Conservation (phyloP, 495 filamentous ascomycete genomes). For the Penicillium soppii region DNA sequence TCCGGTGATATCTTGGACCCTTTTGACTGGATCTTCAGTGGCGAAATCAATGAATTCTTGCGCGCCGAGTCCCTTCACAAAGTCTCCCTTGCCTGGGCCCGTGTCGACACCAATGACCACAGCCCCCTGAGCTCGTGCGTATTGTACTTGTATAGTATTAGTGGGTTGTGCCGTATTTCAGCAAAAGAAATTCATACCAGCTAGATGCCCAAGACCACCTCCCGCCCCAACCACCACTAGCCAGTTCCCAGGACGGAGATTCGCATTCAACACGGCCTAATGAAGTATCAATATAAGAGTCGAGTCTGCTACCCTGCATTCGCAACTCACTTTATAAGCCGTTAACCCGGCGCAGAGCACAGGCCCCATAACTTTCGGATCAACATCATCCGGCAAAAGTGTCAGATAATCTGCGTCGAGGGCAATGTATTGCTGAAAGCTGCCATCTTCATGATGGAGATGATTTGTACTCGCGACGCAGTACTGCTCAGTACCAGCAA, state of each 20-base stretch:
- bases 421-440: slow-evolving; percentile 47
- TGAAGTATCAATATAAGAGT: background rate
- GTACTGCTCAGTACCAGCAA: slow-evolving; percentile 47
- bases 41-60: slow-evolving; percentile 48
- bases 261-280: slow-evolving; percentile 42
- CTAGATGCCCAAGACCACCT: slow-evolving; percentile 49
- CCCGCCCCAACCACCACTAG: slow-evolving; percentile 50
- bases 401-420: slow-evolving; percentile 48
- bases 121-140: slow-evolving; percentile 44
- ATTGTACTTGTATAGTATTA: slow-evolving; percentile 40
- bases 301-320: background rate
- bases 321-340: slow-evolving; percentile 29
- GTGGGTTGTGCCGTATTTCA: background rate
- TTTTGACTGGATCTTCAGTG: slow-evolving; percentile 32
- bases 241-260: slow-evolving; percentile 42
- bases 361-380: slow-evolving; percentile 42
- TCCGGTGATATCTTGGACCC: slow-evolving; percentile 40
- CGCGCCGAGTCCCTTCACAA: slow-evolving; percentile 41
- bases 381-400: slow-evolving; percentile 44
- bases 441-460: slow-evolving; percentile 50
- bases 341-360: slow-evolving; percentile 47
- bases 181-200: slow-evolving; percentile 26
- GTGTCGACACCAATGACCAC: slow-evolving; percentile 47
- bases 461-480: slow-evolving; percentile 46
- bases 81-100: slow-evolving; percentile 40